These are phyloP conservation scores for Aaosphaeria pasadenensis DNA, from an alignment of 2,329 filamentous ascomycete species.

Conservation along the genomic window DNA sequence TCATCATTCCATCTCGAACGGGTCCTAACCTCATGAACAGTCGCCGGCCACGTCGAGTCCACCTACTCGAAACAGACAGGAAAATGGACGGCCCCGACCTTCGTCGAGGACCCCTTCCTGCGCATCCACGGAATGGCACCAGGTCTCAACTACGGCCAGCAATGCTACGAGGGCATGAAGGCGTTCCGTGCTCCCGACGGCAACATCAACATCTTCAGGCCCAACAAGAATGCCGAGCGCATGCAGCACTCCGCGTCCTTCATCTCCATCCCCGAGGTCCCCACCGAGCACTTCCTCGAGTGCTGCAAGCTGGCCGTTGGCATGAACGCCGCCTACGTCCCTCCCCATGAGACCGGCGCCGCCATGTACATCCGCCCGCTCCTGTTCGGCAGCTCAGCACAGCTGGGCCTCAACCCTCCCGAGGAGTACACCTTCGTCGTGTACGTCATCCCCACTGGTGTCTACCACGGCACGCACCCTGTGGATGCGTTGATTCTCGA, in stretches of 20 bases:
- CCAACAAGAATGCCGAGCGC: constrained; percentile 76
- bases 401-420: constrained; percentile 80
- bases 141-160: constrained; percentile 90
- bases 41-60: constrained; percentile 92
- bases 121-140: constrained; percentile 93
- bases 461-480: constrained; percentile 87
- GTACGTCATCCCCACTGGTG: constrained; percentile 86
- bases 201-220: constrained; percentile 82
- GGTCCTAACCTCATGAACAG: constrained; percentile 41
- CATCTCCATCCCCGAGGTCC: constrained; percentile 79
- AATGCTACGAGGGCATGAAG: constrained; percentile 98
- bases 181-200: constrained; percentile 79
- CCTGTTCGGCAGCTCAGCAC: constrained; percentile 81
- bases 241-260: constrained; percentile 82
- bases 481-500: constrained; percentile 88
- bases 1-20: neutral
- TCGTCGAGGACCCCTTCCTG: constrained; percentile 80
- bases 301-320: constrained; percentile 78
- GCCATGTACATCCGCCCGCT: constrained; percentile 91
- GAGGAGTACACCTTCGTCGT: constrained; percentile 92
- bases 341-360: constrained; percentile 82
- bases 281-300: constrained; percentile 70
- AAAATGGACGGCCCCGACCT: constrained; percentile 73
- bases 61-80: constrained; percentile 73
- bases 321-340: constrained; percentile 86